These are phyloP conservation scores for Vaccinium corymbosum DNA, from an alignment of 148 eudicot species.

Conservation along the genomic window DNA sequence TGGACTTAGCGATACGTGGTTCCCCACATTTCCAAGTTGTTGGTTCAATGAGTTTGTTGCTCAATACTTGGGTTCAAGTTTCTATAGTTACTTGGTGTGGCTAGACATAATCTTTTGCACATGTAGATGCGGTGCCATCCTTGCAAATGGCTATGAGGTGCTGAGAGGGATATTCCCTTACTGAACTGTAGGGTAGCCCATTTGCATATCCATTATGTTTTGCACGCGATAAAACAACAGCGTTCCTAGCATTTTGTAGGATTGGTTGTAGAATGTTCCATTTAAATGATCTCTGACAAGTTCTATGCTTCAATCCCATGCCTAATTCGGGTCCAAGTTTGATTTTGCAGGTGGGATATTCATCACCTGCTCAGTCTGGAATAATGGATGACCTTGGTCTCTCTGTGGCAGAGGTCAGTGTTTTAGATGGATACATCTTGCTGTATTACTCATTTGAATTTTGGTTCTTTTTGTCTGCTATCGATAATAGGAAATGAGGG, in stretches of 20 bases:
- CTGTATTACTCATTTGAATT: neutral
- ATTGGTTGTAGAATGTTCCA: neutral
- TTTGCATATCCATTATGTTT: neutral
- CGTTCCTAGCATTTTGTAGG: neutral
- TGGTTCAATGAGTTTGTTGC: neutral
- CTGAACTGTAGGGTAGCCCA: neutral
- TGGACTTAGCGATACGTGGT: neutral
- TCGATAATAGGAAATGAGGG: neutral
- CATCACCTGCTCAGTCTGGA: conserved; percentile 83
- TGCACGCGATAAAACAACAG: neutral
- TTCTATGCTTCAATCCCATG: neutral
- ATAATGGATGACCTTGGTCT: conserved; percentile 75
- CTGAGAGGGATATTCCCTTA: neutral
- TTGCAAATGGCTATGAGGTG: neutral
- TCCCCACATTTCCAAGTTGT: neutral
- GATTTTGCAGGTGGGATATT: conserved; percentile 68
- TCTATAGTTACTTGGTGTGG: neutral
- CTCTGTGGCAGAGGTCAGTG: conserved; percentile 56
- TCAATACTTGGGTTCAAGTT: neutral
- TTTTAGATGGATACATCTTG: neutral
- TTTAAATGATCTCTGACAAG: neutral
- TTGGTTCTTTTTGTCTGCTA: neutral
- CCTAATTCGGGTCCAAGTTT: neutral
- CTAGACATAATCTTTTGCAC: neutral
- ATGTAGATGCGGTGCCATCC: neutral